Conservation (phyloP, 208 protist species). For the Acanthamoeba sp. region DNA sequence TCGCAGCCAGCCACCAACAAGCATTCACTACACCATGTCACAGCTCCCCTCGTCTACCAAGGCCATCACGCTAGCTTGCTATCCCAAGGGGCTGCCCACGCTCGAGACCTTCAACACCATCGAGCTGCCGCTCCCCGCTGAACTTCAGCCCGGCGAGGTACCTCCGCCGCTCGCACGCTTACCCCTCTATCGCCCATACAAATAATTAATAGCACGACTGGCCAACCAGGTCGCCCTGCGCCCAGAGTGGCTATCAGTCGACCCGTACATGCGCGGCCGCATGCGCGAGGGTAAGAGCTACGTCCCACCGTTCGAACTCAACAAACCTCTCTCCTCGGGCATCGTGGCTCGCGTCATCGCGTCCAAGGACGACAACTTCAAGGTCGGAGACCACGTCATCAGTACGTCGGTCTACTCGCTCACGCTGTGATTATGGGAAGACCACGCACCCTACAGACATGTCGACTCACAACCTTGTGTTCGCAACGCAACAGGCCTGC, state of each 20-base stretch:
- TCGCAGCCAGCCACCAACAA: too few species aligned
- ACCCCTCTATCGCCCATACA: too few species aligned
- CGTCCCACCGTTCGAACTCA: background rate
- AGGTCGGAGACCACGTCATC: conserved; percentile 6
- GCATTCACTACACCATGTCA: background rate
- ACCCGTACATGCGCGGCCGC: conserved; percentile 13
- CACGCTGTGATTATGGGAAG: too few species aligned
- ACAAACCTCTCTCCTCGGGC: background rate
- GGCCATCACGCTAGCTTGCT: background rate
- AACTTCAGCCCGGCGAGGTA: conserved; percentile 9
- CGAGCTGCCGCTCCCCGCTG: background rate
- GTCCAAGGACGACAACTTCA: background rate
- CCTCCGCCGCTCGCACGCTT: too few species aligned
- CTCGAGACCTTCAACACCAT: background rate
- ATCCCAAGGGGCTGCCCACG: background rate
- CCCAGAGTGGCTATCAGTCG: background rate
- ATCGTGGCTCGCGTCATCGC: background rate
- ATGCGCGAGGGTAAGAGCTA: background rate
- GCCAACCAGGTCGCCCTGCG: background rate
- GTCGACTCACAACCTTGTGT: background rate
- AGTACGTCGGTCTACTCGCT: background rate
- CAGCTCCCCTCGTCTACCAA: background rate
- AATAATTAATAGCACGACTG: too few species aligned
- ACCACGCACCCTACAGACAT: too few species aligned
- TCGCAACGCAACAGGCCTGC: background rate